A percentile compares a stretch with the other conserved stretches of the same genome.
Evolutionary conservation across 495 filamentous ascomycete species (phyloP).

Genomic region (Platismatia glauca): DNA sequence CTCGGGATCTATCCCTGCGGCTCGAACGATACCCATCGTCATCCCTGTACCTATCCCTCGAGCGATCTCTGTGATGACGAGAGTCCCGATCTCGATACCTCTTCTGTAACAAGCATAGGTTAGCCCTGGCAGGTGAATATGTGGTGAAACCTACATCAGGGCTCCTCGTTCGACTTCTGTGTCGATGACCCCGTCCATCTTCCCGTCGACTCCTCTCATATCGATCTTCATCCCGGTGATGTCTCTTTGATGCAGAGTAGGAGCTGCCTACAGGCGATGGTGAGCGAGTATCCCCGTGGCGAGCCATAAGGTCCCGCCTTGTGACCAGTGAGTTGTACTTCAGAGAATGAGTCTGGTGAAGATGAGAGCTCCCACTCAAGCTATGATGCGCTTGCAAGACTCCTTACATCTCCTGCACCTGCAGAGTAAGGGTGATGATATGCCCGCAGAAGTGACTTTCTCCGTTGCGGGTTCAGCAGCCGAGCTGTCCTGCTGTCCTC

Average conservation of each 20-base stretch:
- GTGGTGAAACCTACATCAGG: constrained; percentile 49
- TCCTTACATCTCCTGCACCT: background rate
- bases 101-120: constrained; percentile 28
- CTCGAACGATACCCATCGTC: constrained; percentile 56
- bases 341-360: constrained; percentile 5
- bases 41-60: constrained; percentile 60
- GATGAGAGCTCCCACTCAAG: background rate
- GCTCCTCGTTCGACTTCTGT: constrained; percentile 60
- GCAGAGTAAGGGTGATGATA: background rate
- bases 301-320: constrained; percentile 68
- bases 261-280: constrained; percentile 91
- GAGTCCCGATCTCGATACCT: constrained; percentile 54
- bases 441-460: background rate
- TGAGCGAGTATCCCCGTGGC: constrained; percentile 87
- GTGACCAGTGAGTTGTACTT: constrained; percentile 59
- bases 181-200: constrained; percentile 50
- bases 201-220: constrained; percentile 57
- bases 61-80: constrained; percentile 64
- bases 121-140: constrained; percentile 1
- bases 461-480: background rate
- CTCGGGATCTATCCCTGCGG: constrained; percentile 56
- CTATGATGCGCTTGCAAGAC: background rate
- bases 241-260: constrained; percentile 62
- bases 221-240: constrained; percentile 68
- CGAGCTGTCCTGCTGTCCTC: background rate